Evolutionary conservation across 306 rosid genomes (phyloP).

Genomic region (Quercus rubra): DNA sequence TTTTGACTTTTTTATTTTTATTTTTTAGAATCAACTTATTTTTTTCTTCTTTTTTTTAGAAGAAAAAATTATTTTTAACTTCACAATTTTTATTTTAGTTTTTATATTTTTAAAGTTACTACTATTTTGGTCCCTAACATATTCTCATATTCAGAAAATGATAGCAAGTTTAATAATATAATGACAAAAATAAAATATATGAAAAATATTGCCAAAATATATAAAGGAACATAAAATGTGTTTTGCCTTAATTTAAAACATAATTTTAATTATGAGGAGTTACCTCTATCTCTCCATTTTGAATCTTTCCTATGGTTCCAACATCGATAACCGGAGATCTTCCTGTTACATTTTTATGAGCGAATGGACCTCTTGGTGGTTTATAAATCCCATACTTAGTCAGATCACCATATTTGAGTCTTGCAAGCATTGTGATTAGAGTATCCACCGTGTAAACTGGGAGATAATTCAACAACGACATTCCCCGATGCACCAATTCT

Average conservation of each 20-base stretch:
- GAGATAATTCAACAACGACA: conserved; percentile 25
- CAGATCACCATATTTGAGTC: conserved; percentile 31
- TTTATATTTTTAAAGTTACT: no score
- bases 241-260: neutral
- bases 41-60: no score
- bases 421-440: neutral
- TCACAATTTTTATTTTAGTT: no score
- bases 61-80: no score
- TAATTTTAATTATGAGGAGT: neutral
- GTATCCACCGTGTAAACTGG: conserved; percentile 31
- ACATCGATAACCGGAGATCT: conserved; percentile 49
- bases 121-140: no score
- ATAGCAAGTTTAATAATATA: no score
- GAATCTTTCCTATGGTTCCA: conserved; percentile 43
- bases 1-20: no score
- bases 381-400: conserved; percentile 31
- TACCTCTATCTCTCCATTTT: conserved; percentile 41
- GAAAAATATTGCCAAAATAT: no score
- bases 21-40: no score
- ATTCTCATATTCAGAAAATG: no score
- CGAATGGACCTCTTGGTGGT: conserved; percentile 45
- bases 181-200: no score
- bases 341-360: conserved; percentile 28
- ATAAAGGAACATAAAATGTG: no score
- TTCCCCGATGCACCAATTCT: conserved; percentile 35